Percentiles rank a stretch among this genome's conserved stretches.
phyloP scores from a whole-genome alignment of 192 early-diverging fungal genomes.

The Coemansia sp. region DNA sequence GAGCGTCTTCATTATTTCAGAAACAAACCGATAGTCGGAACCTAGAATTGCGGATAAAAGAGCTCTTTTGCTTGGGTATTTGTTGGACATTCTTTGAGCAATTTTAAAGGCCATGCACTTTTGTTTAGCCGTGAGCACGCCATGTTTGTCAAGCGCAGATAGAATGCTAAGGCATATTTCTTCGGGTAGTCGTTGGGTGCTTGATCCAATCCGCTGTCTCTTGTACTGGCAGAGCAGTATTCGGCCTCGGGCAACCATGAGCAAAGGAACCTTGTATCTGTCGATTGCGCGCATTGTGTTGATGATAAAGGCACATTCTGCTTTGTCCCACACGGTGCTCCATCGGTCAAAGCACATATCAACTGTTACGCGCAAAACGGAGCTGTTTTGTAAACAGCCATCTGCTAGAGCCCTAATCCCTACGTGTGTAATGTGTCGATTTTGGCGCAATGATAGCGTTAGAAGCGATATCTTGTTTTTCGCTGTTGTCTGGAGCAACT shows the following conservation, averaged over 20 bases:
- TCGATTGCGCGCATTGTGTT: constrained; percentile 33
- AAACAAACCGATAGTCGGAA: constrained; percentile 20
- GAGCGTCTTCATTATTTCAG: constrained; percentile 10
- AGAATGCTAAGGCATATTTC: constrained; percentile 25
- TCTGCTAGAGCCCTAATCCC: constrained; percentile 14
- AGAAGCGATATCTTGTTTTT: constrained; percentile 16
- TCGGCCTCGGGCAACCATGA: constrained; percentile 36
- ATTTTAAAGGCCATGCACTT: constrained; percentile 15
- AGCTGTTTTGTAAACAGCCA: constrained; percentile 9
- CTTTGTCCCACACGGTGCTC: constrained; percentile 22
- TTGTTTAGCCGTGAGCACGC: constrained; percentile 19
- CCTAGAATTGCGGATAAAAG: constrained; percentile 23
- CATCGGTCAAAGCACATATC: constrained; percentile 37
- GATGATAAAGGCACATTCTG: constrained; percentile 16
- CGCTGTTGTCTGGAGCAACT: constrained; percentile 13
- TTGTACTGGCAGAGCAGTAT: constrained; percentile 11
- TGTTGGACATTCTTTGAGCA: constrained; percentile 6
- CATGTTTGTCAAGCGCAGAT: constrained; percentile 13
- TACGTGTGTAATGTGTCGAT: constrained; percentile 11
- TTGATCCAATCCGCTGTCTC: not conserved
- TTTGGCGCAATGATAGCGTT: constrained; percentile 28
- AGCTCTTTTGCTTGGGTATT: constrained; percentile 3
- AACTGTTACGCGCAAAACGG: constrained; percentile 23
- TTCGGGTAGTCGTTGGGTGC: constrained; percentile 16
- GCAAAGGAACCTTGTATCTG: constrained; percentile 29